Percentiles rank a stretch among this genome's conserved stretches.
phyloP scores from a whole-genome alignment of 2,329 filamentous ascomycete genomes.

The Paecilomyces dactylethromorphus region DNA sequence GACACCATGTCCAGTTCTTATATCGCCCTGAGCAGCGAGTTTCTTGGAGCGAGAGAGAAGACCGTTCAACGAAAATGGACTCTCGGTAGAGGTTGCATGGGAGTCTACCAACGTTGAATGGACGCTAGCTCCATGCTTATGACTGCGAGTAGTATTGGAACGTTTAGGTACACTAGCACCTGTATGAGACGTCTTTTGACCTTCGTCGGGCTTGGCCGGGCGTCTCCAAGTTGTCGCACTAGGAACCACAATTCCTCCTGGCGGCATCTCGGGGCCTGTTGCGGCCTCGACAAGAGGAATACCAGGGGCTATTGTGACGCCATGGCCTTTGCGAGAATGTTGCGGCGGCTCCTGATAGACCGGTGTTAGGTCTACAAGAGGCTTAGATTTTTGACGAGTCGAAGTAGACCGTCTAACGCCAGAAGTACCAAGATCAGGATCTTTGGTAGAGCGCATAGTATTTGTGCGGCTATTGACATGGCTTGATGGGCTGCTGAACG shows the following conservation, averaged over 20 bases:
- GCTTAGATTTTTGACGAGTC: conserved; percentile 43
- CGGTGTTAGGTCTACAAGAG: conserved; percentile 63
- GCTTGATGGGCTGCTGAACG: conserved; percentile 17
- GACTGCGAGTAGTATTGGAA: conserved; percentile 28
- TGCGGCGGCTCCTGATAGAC: conserved; percentile 57
- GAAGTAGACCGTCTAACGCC: conserved; percentile 44
- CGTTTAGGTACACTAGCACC: conserved; percentile 15
- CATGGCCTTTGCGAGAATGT: conserved; percentile 27
- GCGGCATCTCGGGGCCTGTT: conserved; percentile 30
- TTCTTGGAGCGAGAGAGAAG: conserved; percentile 25
- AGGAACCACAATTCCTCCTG: conserved; percentile 28
- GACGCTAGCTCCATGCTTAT: conserved; percentile 8
- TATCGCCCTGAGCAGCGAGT: conserved; percentile 10
- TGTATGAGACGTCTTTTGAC: conserved; percentile 1
- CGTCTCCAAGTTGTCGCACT: conserved; percentile 35
- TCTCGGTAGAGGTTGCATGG: conserved; percentile 8
- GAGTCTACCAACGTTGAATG: conserved; percentile 6
- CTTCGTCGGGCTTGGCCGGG: conserved; percentile 10
- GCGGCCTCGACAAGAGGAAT: conserved; percentile 35
- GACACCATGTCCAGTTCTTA: conserved; percentile 28
- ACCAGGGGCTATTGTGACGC: conserved; percentile 38
- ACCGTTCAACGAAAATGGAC: conserved; percentile 30
- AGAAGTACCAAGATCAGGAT: conserved; percentile 17
- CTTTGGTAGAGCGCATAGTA: conserved; percentile 22
- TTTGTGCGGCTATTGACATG: conserved; percentile 20